Conservation (phyloP, 495 filamentous ascomycete species). For the Sordaria brevicollis region DNA sequence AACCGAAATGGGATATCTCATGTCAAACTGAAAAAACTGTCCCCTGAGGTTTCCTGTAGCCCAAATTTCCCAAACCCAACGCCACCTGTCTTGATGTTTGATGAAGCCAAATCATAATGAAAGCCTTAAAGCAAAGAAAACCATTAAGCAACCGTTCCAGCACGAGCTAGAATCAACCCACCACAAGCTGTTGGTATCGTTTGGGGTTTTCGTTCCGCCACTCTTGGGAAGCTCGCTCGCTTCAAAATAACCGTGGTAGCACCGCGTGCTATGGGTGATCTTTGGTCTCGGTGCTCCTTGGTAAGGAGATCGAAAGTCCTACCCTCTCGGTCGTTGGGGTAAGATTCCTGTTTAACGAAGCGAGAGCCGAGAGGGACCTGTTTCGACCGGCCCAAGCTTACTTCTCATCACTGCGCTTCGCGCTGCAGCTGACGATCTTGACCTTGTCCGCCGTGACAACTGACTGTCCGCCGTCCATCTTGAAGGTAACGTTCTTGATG, state of each 20-base stretch:
- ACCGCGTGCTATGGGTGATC: background rate
- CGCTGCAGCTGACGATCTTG: slow-evolving; percentile 96
- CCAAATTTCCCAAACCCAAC: background rate
- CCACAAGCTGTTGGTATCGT: background rate
- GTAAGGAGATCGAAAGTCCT: background rate
- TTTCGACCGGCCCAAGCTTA: slow-evolving; percentile 17
- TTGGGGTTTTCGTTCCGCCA: background rate
- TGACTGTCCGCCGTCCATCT: slow-evolving; percentile 70
- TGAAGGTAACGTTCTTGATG: slow-evolving; percentile 96
- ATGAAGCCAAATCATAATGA: background rate
- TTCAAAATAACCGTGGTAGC: background rate
- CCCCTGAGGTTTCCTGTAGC: background rate
- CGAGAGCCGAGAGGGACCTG: background rate
- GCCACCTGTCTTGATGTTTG: background rate
- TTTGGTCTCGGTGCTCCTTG: background rate
- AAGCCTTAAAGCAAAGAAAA: background rate
- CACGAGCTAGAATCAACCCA: background rate
- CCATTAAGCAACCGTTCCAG: background rate
- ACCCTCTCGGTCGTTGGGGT: background rate
- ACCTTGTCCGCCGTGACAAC: slow-evolving; percentile 59
- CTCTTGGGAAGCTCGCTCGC: background rate
- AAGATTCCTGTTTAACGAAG: background rate
- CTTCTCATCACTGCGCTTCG: slow-evolving; percentile 68
- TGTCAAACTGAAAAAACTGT: background rate
- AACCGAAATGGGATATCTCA: background rate